These are phyloP conservation scores for Bipolaris gigantea DNA, from an alignment of 2,329 filamentous ascomycete species.

Conservation along the genomic window DNA sequence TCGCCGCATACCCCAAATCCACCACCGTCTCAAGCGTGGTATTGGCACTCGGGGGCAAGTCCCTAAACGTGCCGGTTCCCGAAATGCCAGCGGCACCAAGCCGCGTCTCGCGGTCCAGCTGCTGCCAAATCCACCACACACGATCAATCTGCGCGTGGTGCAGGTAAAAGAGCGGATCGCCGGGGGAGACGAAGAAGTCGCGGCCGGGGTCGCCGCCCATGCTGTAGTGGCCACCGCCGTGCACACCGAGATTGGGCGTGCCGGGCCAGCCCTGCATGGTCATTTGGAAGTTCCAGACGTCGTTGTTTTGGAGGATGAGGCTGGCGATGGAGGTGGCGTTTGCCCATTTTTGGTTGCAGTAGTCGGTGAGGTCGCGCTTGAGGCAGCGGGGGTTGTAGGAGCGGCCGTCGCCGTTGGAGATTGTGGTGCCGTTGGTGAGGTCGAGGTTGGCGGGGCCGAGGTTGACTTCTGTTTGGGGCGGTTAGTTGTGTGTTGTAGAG, in stretches of 20 bases:
- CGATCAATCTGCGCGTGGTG: constrained; percentile 52
- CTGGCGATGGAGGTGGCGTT: constrained; percentile 27
- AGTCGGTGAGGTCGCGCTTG: constrained; percentile 28
- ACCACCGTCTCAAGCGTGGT: constrained; percentile 52
- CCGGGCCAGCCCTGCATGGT: constrained; percentile 36
- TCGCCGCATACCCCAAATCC: constrained; percentile 44
- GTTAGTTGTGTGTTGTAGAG: neutral
- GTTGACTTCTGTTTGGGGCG: constrained; percentile 11
- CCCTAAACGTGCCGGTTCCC: constrained; percentile 52
- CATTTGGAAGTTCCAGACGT: constrained; percentile 36
- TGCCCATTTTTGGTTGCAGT: constrained; percentile 27
- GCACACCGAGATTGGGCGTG: constrained; percentile 31
- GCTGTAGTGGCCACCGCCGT: constrained; percentile 47
- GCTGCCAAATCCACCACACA: constrained; percentile 47
- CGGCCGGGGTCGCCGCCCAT: constrained; percentile 48
- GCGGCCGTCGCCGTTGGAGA: constrained; percentile 30
- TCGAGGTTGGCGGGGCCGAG: constrained; percentile 19
- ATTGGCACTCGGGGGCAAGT: constrained; percentile 47
- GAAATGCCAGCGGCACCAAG: constrained; percentile 37
- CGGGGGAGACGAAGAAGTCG: constrained; percentile 32
- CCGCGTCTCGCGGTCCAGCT: constrained; percentile 45
- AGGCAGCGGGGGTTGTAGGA: constrained; percentile 33
- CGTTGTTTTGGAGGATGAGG: constrained; percentile 26
- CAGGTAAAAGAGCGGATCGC: constrained; percentile 50
- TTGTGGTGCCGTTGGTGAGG: constrained; percentile 22